A percentile compares a stretch with the other conserved stretches of the same genome.
Evolutionary conservation across 441 rosid genomes (phyloP).

Genomic region (Gossypium gossypioides): DNA sequence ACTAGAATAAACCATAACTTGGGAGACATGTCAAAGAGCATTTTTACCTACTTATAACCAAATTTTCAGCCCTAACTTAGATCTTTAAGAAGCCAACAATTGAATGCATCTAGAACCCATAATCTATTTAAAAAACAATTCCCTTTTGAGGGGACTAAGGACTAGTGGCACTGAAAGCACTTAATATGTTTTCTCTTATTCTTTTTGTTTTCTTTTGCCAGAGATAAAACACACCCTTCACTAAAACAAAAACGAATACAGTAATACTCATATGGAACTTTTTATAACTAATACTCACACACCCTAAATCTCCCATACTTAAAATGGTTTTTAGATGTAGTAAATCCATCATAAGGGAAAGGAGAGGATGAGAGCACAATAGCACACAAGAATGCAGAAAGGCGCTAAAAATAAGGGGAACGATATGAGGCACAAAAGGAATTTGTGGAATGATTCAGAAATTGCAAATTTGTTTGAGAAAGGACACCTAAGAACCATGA

Average conservation of each 20-base stretch:
- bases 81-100: not conserved
- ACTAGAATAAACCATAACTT: not conserved
- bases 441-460: not conserved
- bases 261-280: not conserved
- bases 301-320: not conserved
- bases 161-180: not conserved
- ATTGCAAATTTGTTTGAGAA: not conserved
- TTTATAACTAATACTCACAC: not conserved
- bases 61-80: not conserved
- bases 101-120: not conserved
- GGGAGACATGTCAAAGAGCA: constrained; percentile 9
- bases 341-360: not conserved
- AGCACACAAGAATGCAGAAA: not conserved
- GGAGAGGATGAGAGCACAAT: not conserved
- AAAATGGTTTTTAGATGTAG: not conserved
- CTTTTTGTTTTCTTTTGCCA: not conserved
- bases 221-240: not conserved
- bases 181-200: no score
- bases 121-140: not conserved
- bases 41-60: not conserved
- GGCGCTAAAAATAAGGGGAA: not conserved
- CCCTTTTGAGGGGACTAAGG: not conserved
- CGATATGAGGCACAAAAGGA: not conserved
- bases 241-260: not conserved
- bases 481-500: not conserved